These are phyloP conservation scores for Ascocoryne sarcoides DNA, from an alignment of 2,329 filamentous ascomycete genomes.

Conservation along the genomic window DNA sequence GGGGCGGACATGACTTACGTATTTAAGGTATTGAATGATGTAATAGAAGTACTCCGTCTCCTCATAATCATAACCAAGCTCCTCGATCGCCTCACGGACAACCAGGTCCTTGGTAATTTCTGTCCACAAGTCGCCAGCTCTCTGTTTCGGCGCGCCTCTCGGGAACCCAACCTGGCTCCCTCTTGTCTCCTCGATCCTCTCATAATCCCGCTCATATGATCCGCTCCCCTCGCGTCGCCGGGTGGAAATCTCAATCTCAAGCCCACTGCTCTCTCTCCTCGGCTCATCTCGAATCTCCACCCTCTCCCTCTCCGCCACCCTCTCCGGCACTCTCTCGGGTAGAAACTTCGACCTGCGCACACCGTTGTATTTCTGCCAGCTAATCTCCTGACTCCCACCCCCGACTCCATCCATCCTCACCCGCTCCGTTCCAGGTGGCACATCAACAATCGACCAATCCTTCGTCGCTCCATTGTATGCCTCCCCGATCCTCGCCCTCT, in stretches of 20 bases:
- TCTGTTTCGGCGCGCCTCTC: slow-evolving; percentile 18
- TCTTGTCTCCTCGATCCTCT: slow-evolving; percentile 42
- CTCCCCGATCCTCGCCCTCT: slow-evolving; percentile 63
- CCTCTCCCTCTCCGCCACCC: slow-evolving; percentile 4
- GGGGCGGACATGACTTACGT: slow-evolving; percentile 51
- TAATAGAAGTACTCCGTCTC: slow-evolving; percentile 88
- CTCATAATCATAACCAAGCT: slow-evolving; percentile 78
- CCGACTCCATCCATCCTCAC: slow-evolving; percentile 76
- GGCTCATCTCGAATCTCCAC: slow-evolving; percentile 20
- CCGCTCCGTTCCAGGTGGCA: slow-evolving; percentile 73
- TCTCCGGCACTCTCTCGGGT: slow-evolving; percentile 47
- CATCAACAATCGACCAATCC: slow-evolving; percentile 75
- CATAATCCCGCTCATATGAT: slow-evolving; percentile 29
- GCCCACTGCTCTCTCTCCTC: slow-evolving; percentile 14
- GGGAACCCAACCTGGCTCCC: slow-evolving; percentile 38
- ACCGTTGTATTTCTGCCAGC: slow-evolving; percentile 72
- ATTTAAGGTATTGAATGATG: slow-evolving; percentile 80
- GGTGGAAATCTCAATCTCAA: slow-evolving; percentile 26
- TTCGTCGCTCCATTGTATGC: slow-evolving; percentile 65
- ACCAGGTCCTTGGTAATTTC: slow-evolving; percentile 94
- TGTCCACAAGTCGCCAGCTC: slow-evolving; percentile 71
- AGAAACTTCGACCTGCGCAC: slow-evolving; percentile 67
- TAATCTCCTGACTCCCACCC: slow-evolving; percentile 66
- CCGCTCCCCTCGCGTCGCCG: slow-evolving; percentile 9
- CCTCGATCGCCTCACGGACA: slow-evolving; percentile 74